Conservation (phyloP, 805 yeast genomes). For the Yarrowia sp. region DNA sequence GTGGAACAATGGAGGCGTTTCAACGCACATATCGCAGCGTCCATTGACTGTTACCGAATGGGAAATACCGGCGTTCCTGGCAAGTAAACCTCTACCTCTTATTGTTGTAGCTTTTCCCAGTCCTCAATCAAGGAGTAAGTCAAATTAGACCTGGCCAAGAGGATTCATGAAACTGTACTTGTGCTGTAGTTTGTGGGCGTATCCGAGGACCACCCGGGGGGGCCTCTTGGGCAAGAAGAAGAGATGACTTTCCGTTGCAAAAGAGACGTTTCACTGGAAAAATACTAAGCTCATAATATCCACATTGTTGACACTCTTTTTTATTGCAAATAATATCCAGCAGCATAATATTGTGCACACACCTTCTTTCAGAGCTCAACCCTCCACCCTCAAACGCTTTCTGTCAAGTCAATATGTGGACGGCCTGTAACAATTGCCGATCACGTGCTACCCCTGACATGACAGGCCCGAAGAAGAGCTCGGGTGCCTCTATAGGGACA, state of each 20-base stretch:
- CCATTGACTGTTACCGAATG: too few relatives aligned
- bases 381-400: too few relatives aligned
- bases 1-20: too few relatives aligned
- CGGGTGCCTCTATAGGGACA: conserved; percentile 17
- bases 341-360: not conserved
- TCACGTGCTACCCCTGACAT: conserved; percentile 22
- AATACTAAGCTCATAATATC: not conserved
- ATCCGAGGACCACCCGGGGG: not conserved
- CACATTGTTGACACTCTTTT: not conserved
- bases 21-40: too few relatives aligned
- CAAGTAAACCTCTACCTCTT: too few relatives aligned
- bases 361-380: too few relatives aligned
- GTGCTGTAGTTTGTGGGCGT: not conserved
- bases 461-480: conserved; percentile 2
- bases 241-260: not conserved
- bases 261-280: conserved; percentile 7
- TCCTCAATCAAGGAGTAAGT: conserved; percentile 2
- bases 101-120: too few relatives aligned
- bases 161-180: conserved; percentile 2
- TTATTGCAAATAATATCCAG: not conserved
- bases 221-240: not conserved
- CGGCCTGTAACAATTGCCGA: too few relatives aligned
- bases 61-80: too few relatives aligned
- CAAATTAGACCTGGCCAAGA: conserved; percentile 1
- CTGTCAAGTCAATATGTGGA: too few relatives aligned